Percentiles rank a stretch among this genome's conserved stretches.
Conservation (phyloP, 1,284 basidiomycete species). For the Ceratobasidium sp. region DNA sequence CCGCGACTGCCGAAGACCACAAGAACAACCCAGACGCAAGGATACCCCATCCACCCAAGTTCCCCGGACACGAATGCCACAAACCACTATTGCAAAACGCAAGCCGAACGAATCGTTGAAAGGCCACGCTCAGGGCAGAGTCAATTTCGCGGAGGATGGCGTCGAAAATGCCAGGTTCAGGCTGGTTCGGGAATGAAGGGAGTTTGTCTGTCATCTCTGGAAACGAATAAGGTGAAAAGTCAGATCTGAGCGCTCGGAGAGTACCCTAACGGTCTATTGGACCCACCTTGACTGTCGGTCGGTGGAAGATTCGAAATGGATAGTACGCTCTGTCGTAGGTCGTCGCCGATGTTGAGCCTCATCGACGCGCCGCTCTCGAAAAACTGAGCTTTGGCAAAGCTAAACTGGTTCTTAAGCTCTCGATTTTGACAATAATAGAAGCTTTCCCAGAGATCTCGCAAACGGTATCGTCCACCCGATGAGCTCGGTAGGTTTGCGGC, state of each 20-base stretch:
- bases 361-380: not conserved
- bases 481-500: constrained; percentile 21
- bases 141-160: not conserved
- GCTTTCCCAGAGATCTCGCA: constrained; percentile 30
- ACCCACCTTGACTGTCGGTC: not conserved
- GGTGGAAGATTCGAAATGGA: constrained; percentile 19
- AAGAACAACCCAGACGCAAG: constrained; percentile 9
- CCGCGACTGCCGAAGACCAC: constrained; percentile 1
- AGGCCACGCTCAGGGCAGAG: not conserved
- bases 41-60: not conserved
- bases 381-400: constrained; percentile 33
- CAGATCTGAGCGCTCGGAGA: not conserved
- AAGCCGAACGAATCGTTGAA: constrained; percentile 10
- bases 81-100: constrained; percentile 34
- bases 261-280: not conserved
- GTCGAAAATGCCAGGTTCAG: constrained; percentile 29
- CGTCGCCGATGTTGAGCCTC: constrained; percentile 23
- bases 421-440: constrained; percentile 23
- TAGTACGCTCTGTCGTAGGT: not conserved
- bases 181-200: constrained; percentile 35
- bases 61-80: constrained; percentile 12
- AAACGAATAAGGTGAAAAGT: not conserved
- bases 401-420: constrained; percentile 14
- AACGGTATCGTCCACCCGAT: constrained; percentile 1
- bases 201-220: constrained; percentile 23